These are phyloP conservation scores for Trichoderma koningii DNA, from an alignment of 2,329 filamentous ascomycete genomes.

Conservation along the genomic window DNA sequence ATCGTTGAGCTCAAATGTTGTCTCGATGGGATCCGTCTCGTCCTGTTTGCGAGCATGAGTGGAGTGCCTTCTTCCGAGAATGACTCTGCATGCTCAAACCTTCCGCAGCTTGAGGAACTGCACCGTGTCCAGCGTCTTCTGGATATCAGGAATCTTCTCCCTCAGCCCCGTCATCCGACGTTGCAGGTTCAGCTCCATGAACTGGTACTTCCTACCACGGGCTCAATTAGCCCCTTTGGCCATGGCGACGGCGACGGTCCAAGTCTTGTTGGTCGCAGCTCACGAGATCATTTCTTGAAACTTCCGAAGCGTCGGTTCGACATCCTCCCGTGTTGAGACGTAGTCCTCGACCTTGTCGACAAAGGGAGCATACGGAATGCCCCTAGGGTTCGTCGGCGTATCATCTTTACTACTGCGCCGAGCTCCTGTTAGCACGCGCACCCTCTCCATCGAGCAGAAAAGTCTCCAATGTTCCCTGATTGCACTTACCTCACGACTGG, in stretches of 20 bases:
- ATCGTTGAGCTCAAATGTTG: conserved; percentile 95
- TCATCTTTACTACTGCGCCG: conserved; percentile 46
- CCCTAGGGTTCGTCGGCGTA: conserved; percentile 72
- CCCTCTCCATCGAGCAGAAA: background rate
- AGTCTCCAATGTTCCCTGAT: background rate
- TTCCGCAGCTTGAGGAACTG: conserved; percentile 77
- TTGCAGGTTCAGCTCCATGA: conserved; percentile 96
- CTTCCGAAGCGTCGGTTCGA: conserved; percentile 76
- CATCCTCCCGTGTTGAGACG: conserved; percentile 74
- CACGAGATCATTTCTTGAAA: conserved; percentile 96
- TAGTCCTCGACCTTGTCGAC: conserved; percentile 90
- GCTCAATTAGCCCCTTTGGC: conserved; percentile 28
- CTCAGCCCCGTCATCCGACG: conserved; percentile 77
- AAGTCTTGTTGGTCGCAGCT: conserved; percentile 34
- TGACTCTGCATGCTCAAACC: conserved; percentile 45
- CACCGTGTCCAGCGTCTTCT: conserved; percentile 92
- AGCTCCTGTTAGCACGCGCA: conserved; percentile 8
- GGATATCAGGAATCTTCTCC: conserved; percentile 96
- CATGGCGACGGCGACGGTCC: background rate
- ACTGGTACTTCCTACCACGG: conserved; percentile 85
- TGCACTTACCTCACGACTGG: conserved; percentile 39
- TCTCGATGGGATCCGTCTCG: conserved; percentile 73
- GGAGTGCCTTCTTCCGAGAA: background rate
- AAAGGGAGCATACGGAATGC: conserved; percentile 81
- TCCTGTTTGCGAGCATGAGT: conserved; percentile 41